These are phyloP conservation scores for Patellaria atrata DNA, from an alignment of 495 filamentous ascomycete species.

Conservation along the genomic window DNA sequence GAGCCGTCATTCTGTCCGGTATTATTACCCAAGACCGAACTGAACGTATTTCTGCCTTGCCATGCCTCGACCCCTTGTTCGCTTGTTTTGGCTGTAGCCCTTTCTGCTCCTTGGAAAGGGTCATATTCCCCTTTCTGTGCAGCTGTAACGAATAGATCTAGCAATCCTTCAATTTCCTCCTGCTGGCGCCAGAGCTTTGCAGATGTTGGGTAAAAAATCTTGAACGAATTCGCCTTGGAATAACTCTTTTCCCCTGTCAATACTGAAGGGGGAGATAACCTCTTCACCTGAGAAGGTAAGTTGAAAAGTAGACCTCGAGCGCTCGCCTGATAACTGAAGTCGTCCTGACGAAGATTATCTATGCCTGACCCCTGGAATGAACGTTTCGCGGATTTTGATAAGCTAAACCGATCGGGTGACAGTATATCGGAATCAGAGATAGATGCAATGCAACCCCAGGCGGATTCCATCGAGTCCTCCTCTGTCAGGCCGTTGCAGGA, in stretches of 20 bases:
- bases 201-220: constrained; percentile 78
- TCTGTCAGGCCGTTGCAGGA: constrained; percentile 56
- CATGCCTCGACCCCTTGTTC: constrained; percentile 14
- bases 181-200: constrained; percentile 60
- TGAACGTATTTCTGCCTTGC: constrained; percentile 14
- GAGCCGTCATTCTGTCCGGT: constrained; percentile 2
- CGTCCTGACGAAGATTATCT: constrained; percentile 73
- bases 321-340: constrained; percentile 80
- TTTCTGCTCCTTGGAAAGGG: too few species aligned
- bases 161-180: constrained; percentile 60
- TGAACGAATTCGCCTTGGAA: constrained; percentile 44
- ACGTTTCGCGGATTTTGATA: constrained; percentile 26
- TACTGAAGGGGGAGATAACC: constrained; percentile 31
- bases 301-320: constrained; percentile 70
- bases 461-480: constrained; percentile 50
- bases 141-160: constrained; percentile 46
- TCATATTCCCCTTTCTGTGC: constrained; percentile 26
- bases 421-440: constrained; percentile 82
- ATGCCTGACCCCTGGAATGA: constrained; percentile 35
- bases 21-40: too few species aligned
- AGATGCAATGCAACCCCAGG: constrained; percentile 60
- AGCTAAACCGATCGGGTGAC: constrained; percentile 35
- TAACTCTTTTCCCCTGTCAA: constrained; percentile 21
- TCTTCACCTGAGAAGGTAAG: constrained; percentile 70
- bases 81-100: neutral